Base-by-base conservation (phyloP, 495 filamentous ascomycete species). In the Neurospora tetraspora region DNA sequence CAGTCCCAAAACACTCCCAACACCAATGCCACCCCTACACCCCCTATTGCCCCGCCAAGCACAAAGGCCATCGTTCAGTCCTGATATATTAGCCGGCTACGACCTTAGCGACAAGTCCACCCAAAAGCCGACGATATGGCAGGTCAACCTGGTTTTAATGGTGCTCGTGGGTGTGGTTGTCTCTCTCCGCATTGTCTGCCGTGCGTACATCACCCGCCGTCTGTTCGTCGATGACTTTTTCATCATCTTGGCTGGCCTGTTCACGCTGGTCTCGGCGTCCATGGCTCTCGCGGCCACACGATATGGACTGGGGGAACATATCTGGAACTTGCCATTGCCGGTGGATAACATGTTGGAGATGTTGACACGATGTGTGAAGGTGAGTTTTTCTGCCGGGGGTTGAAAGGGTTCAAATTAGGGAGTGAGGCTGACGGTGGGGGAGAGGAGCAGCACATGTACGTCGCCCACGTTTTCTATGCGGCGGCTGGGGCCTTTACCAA, bases 401-500 rank as follows among this genome's bases (percentile, higher is more conserved):
- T 12, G 34, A 20, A 16, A 5, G 3, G 3, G 23, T 36, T 12
- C n/a, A n/a, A n/a, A n/a, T n/a, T n/a, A 70, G 8, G 2, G 20
- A 69, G 8, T 4, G 7, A 14, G 20, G 45, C 53, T 61, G 38
- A 47, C 39, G 40, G 34, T 68, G 39, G 69, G 2, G 27, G 43
- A 69, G 39, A 70, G 2, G 47, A 42, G 14, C 73, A 79, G 76
- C 70, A 76, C 10, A 73, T 80, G 61, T 80, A 72, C 53, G 77
- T 77, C 18, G 72, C 71, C 23, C 74, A 79, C 59, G 71, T 79
- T 5, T 76, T 77, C 36, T 80, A 80, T 39, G 75, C 78, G 7
- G 77, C 72, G 4, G 76, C 76, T 1, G 79, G 73, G 1, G 75
- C 77, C 1, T 76, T 78, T 10, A 78, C 77, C 4, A 80, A 80